Base-by-base conservation (phyloP, 139 green algal species). In the Chlorella sorokiniana region DNA sequence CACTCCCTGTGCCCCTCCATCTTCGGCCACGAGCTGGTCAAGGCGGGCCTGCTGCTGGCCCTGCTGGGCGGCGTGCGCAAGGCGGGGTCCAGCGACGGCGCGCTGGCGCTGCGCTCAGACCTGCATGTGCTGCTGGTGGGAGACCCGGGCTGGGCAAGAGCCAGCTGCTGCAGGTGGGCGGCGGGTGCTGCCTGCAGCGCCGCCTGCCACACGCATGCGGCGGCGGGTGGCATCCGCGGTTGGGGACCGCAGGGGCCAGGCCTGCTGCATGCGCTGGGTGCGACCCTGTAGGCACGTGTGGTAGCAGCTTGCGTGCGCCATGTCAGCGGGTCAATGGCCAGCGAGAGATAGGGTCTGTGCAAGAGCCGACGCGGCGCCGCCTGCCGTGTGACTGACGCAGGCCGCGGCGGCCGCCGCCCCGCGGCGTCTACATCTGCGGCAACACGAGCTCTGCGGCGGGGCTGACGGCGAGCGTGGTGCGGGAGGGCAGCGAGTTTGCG, bases 371-470 rank as follows among this genome's bases (percentile, higher is more conserved):
- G n/a, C n/a, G n/a, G n/a, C n/a, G n/a, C n/a, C n/a, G n/a, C n/a
- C n/a, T n/a, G n/a, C n/a, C n/a, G n/a, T n/a, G n/a, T n/a, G n/a
- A n/a, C 54, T 63, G n/a, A 29, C 59, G 27, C 90, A 96, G 91
- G 88, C 95, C 42, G 88, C 87, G 33, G 86, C 93, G 72, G 72
- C 79, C 44, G 89, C 89, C 0, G 88, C 96, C 25, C 96, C 89
- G 93, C 3, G 93, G 94, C 25, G 48, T 99, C 23, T 98, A 99
- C 79, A 92, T 99, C n/a, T 97, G 94, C 81, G 96, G 96, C 82
- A 93, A 92, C 78, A 92, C 87, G 37, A 88, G 75, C 81, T 94
- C 90, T 33, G 81, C 75, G 25, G 93, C 91, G 18, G 96, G 96
- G 10, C 91, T 99, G 5, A 98, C 95, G 0, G 93, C 92, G 0